These are phyloP conservation scores for Hymenoscyphus scutula DNA, from an alignment of 2,329 filamentous ascomycete genomes.

Conservation along the genomic window DNA sequence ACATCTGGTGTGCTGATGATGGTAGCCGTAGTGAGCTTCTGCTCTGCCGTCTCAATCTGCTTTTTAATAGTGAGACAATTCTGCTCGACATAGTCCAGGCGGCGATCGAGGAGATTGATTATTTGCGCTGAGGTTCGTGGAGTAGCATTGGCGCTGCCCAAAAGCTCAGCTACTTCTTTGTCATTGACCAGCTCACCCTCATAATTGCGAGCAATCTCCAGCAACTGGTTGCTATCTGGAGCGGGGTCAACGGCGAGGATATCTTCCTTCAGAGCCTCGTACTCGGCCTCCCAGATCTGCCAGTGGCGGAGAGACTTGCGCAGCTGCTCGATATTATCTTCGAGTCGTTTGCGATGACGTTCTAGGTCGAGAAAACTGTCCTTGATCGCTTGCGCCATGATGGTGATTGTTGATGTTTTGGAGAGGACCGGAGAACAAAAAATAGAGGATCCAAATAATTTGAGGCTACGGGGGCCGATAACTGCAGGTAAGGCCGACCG, in stretches of 20 bases:
- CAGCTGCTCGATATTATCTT: slow-evolving; percentile 72
- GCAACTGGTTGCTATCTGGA: slow-evolving; percentile 45
- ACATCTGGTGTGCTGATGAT: slow-evolving; percentile 59
- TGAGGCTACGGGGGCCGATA: no score
- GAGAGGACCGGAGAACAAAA: neutral
- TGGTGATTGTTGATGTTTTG: neutral
- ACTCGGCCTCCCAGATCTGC: slow-evolving; percentile 89
- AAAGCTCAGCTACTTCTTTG: slow-evolving; percentile 53
- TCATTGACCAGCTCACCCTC: slow-evolving; percentile 62
- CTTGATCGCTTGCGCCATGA: slow-evolving; percentile 33
- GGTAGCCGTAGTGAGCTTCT: slow-evolving; percentile 64
- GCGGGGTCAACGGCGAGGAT: slow-evolving; percentile 51
- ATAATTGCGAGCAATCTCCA: slow-evolving; percentile 50
- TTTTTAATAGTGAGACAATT: slow-evolving; percentile 75
- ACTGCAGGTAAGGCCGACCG: no score
- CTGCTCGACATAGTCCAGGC: slow-evolving; percentile 85
- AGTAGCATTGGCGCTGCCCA: slow-evolving; percentile 36
- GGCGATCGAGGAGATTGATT: slow-evolving; percentile 64
- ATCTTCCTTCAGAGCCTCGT: slow-evolving; percentile 84
- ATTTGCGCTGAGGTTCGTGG: slow-evolving; percentile 61
- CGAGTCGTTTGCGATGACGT: slow-evolving; percentile 69
- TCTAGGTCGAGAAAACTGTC: slow-evolving; percentile 64
- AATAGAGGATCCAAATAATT: neutral
- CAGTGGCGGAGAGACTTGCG: slow-evolving; percentile 78
- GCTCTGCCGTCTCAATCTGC: slow-evolving; percentile 62